Percentiles rank a stretch among this genome's conserved stretches.
These are phyloP conservation scores for Erysimum cheiranthoides DNA, from an alignment of 345 rosid species.

Conservation along the genomic window DNA sequence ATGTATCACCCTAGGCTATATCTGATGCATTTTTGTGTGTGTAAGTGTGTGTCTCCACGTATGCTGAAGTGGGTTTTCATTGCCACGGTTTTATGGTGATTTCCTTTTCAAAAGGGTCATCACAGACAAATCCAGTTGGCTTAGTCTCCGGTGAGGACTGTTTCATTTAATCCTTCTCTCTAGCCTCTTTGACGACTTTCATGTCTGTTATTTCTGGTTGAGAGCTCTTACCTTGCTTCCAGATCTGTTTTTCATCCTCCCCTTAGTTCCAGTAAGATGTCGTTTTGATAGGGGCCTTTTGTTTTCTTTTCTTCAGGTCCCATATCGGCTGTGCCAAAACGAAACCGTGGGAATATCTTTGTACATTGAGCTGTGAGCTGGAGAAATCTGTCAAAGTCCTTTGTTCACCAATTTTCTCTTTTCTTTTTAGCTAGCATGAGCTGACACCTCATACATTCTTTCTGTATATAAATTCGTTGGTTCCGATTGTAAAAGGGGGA, in stretches of 20 bases:
- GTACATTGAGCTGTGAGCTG: constrained; percentile 61
- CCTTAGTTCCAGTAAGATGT: constrained; percentile 47
- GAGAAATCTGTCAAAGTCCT: constrained; percentile 52
- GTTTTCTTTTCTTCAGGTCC: constrained; percentile 68
- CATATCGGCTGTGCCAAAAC: constrained; percentile 62
- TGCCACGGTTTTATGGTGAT: neutral
- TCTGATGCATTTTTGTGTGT: constrained; percentile 11
- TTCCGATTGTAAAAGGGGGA: constrained; percentile 24
- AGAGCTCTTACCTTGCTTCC: constrained; percentile 23
- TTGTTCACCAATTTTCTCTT: constrained; percentile 39
- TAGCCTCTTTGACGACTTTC: constrained; percentile 27
- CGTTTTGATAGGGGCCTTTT: constrained; percentile 72
- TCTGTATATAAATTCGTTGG: constrained; percentile 39
- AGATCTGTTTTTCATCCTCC: constrained; percentile 32
- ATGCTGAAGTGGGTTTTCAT: constrained; percentile 11
- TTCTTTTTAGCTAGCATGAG: constrained; percentile 9
- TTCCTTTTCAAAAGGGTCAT: constrained; percentile 24
- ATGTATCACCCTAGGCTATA: constrained; percentile 23
- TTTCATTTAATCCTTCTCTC: constrained; percentile 18
- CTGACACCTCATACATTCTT: constrained; percentile 31
- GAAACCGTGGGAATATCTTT: constrained; percentile 64
- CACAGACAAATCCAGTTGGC: constrained; percentile 18
- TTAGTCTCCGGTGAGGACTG: constrained; percentile 15
- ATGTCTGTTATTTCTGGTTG: constrained; percentile 15
- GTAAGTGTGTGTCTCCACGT: constrained; percentile 3